Conservation (phyloP, 2,329 filamentous ascomycete species). For the Aspergillaceae sp. region DNA sequence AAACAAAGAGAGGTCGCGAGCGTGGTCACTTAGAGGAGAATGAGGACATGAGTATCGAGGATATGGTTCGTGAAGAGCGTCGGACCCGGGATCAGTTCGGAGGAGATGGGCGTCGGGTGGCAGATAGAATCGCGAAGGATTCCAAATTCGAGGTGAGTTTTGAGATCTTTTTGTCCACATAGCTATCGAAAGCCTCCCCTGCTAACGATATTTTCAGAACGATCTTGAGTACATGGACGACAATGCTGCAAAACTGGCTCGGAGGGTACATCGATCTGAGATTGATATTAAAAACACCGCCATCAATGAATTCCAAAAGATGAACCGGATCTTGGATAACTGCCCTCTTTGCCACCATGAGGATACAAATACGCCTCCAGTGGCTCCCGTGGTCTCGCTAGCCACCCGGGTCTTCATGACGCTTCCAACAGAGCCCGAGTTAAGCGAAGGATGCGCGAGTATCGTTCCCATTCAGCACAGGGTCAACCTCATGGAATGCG, state of each 20-base stretch:
- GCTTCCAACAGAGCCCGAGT: constrained; percentile 78
- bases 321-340: constrained; percentile 73
- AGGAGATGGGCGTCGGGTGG: constrained; percentile 72
- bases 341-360: constrained; percentile 93
- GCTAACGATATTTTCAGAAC: constrained; percentile 40
- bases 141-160: constrained; percentile 62
- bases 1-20: constrained; percentile 73
- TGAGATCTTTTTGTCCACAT: not conserved
- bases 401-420: constrained; percentile 82
- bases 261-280: constrained; percentile 78
- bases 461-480: constrained; percentile 85
- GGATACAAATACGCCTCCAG: constrained; percentile 64
- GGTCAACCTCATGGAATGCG: constrained; percentile 87
- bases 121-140: constrained; percentile 91
- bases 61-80: constrained; percentile 93
- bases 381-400: constrained; percentile 78
- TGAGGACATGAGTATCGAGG: constrained; percentile 89
- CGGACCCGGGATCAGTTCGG: constrained; percentile 69
- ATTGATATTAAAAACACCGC: constrained; percentile 80
- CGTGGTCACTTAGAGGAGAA: constrained; percentile 82
- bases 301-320: constrained; percentile 79
- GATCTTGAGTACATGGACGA: constrained; percentile 97
- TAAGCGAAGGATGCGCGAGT: constrained; percentile 72
- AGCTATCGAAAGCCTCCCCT: not conserved
- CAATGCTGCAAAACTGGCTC: constrained; percentile 82